Evolutionary conservation across 257 asterid species (phyloP).

Genomic region (Capsicum rhomboideum): DNA sequence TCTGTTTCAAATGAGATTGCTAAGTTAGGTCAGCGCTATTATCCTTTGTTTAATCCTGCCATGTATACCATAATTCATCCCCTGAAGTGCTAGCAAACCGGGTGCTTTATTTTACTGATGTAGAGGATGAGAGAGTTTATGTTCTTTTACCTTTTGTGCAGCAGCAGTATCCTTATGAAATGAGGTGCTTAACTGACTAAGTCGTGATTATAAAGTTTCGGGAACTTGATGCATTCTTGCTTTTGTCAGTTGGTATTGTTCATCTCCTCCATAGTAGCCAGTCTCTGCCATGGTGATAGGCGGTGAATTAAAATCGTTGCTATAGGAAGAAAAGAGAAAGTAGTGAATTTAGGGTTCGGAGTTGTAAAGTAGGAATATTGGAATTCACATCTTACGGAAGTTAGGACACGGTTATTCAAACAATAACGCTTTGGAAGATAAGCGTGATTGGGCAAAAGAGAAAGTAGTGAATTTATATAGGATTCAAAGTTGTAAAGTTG

Average conservation of each 20-base stretch:
- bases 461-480: too few relatives aligned
- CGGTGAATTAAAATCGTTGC: too few relatives aligned
- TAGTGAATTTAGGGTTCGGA: too few relatives aligned
- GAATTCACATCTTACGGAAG: too few relatives aligned
- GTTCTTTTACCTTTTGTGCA: constrained; percentile 21
- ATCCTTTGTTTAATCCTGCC: constrained; percentile 66
- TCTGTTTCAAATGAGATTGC: too few relatives aligned
- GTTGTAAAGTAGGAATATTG: too few relatives aligned
- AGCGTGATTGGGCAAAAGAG: too few relatives aligned
- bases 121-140: constrained; percentile 95
- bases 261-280: neutral
- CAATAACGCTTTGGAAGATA: too few relatives aligned
- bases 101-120: constrained; percentile 84
- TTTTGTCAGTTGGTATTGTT: neutral
- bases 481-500: too few relatives aligned
- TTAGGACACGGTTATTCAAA: too few relatives aligned
- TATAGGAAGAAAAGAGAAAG: too few relatives aligned
- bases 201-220: neutral
- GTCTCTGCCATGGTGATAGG: neutral
- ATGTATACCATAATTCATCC: constrained; percentile 92
- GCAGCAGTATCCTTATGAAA: neutral
- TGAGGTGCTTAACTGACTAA: neutral
- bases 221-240: neutral
- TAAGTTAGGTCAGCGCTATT: constrained; percentile 70
- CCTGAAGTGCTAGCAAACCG: constrained; percentile 73